These are phyloP conservation scores for Colletotrichum abscissum DNA, from an alignment of 2,329 filamentous ascomycete genomes.

Conservation along the genomic window DNA sequence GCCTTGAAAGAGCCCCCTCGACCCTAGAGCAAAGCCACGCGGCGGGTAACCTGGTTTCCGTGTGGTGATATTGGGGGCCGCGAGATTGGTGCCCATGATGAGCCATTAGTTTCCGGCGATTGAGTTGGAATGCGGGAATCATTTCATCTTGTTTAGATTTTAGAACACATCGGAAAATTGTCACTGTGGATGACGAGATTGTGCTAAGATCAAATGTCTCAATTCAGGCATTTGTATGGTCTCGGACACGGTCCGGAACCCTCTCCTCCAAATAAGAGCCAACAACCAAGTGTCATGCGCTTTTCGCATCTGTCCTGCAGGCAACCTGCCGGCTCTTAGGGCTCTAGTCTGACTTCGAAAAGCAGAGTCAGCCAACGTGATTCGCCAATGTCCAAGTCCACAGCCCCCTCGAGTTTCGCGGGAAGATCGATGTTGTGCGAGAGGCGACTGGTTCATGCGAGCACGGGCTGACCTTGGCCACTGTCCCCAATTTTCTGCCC, in stretches of 20 bases:
- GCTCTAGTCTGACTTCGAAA: neutral
- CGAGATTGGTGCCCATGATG: neutral
- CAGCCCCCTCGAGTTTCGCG: neutral
- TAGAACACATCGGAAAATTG: neutral
- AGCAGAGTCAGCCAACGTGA: neutral
- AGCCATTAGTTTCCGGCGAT: neutral
- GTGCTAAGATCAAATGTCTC: neutral
- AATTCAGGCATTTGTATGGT: neutral
- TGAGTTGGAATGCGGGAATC: neutral
- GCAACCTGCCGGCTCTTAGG: neutral
- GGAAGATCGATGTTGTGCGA: neutral
- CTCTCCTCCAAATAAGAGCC: neutral
- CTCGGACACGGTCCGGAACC: neutral
- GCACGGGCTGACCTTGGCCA: neutral
- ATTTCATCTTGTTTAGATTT: neutral
- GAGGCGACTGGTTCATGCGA: neutral
- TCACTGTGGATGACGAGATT: neutral
- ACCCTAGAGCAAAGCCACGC: neutral
- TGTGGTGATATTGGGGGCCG: conserved; percentile 3
- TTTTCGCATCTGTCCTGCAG: neutral
- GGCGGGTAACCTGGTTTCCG: neutral
- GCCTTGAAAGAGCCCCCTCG: neutral
- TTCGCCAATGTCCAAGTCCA: neutral
- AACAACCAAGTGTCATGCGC: neutral
- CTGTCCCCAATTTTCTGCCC: neutral